phyloP scores from a whole-genome alignment of 352 stramenopile species.

The Hyaloperonospora brassicae region DNA sequence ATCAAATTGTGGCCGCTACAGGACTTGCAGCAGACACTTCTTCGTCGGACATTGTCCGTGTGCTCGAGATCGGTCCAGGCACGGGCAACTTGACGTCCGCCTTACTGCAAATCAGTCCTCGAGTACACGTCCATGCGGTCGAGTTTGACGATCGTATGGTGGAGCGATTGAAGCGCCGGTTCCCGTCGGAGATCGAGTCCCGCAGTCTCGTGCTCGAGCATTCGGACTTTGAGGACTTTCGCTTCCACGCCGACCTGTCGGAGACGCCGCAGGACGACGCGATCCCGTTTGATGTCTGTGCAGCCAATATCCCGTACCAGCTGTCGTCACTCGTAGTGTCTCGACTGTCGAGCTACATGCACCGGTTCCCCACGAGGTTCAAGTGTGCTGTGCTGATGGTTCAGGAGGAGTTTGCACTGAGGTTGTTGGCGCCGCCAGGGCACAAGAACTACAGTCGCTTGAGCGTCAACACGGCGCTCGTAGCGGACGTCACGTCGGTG shows the following conservation, averaged over 20 bases:
- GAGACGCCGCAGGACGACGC: slow-evolving; percentile 3
- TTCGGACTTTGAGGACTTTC: slow-evolving; percentile 41
- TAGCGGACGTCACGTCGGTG: slow-evolving; percentile 57
- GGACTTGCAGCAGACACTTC: slow-evolving; percentile 27
- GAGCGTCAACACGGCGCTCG: slow-evolving; percentile 69
- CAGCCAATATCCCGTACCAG: slow-evolving; percentile 86
- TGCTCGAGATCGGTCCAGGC: slow-evolving; percentile 79
- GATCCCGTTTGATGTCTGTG: slow-evolving; percentile 61
- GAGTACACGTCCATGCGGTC: slow-evolving; percentile 52
- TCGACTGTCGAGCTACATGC: slow-evolving; percentile 65
- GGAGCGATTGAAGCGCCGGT: slow-evolving; percentile 52
- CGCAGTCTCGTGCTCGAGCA: slow-evolving; percentile 31
- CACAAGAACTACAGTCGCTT: slow-evolving; percentile 75
- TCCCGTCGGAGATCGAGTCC: slow-evolving; percentile 23
- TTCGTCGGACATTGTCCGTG: slow-evolving; percentile 29
- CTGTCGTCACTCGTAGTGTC: slow-evolving; percentile 79
- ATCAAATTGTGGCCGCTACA: slow-evolving; percentile 55
- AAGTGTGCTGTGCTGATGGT: slow-evolving; percentile 69
- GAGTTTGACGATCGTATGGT: slow-evolving; percentile 80
- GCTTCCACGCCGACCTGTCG: slow-evolving; percentile 9
- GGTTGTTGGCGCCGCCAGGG: slow-evolving; percentile 63
- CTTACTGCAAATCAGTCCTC: slow-evolving; percentile 39
- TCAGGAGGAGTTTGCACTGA: slow-evolving; percentile 77
- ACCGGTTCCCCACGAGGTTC: slow-evolving; percentile 42
- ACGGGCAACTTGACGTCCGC: slow-evolving; percentile 83